These are phyloP conservation scores for Quercus glauca DNA, from an alignment of 306 rosid genomes.

Conservation along the genomic window DNA sequence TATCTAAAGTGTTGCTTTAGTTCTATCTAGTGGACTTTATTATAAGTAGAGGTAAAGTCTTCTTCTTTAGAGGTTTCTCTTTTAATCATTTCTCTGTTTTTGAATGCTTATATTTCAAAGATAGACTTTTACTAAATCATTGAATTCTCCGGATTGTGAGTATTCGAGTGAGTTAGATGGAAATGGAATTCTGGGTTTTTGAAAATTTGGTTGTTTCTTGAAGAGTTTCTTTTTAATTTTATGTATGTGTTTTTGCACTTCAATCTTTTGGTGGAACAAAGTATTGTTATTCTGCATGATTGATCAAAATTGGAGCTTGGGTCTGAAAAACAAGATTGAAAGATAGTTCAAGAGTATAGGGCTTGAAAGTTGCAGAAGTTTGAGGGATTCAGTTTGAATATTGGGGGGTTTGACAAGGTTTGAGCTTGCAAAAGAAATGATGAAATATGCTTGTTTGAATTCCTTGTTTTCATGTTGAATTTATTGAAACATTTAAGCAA, in stretches of 20 bases:
- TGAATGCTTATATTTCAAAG: not conserved
- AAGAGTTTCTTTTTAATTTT: not conserved
- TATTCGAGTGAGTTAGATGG: not conserved
- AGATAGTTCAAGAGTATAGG: not conserved
- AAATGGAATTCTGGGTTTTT: constrained; percentile 13
- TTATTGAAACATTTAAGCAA: not conserved
- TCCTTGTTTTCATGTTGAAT: not conserved
- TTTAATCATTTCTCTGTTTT: not conserved
- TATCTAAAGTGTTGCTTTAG: not conserved
- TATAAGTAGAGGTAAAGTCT: constrained; percentile 26
- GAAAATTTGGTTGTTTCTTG: not conserved
- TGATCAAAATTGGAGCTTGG: not conserved
- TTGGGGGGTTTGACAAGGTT: not conserved
- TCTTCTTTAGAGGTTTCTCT: not conserved
- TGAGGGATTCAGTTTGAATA: not conserved
- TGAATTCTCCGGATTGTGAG: not conserved
- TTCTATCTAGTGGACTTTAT: not conserved
- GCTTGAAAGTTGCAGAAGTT: not conserved
- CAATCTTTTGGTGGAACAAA: not conserved
- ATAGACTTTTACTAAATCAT: not conserved
- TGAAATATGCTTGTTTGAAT: not conserved
- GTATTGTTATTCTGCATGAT: not conserved
- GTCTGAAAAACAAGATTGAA: not conserved
- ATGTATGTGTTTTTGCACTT: not conserved
- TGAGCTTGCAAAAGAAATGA: not conserved